These are phyloP conservation scores for maize (Zea mays) DNA, from an alignment of 176 grass and related monocot genomes.

Conservation along the genomic window DNA sequence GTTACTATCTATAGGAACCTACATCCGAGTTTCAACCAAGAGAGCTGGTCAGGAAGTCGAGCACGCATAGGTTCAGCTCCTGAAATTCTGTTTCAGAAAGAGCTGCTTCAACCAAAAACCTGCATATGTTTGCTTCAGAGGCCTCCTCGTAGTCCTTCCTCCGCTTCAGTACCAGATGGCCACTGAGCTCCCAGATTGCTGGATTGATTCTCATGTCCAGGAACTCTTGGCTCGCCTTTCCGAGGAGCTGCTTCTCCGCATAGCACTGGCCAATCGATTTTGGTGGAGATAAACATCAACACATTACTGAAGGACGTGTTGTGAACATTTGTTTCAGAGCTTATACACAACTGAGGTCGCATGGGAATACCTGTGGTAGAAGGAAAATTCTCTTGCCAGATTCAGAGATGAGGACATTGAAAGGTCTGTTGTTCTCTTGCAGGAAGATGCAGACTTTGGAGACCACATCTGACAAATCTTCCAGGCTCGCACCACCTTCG, in stretches of 20 bases:
- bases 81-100: conserved; percentile 62
- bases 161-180: conserved; percentile 81
- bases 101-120: conserved; percentile 64
- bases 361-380: conserved; percentile 63
- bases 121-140: conserved; percentile 48
- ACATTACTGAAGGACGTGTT: background rate
- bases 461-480: conserved; percentile 62
- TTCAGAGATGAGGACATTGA: conserved; percentile 88
- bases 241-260: conserved; percentile 61
- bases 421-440: conserved; percentile 74
- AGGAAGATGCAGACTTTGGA: conserved; percentile 60
- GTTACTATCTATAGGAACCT: conserved; percentile 1
- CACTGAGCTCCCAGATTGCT: conserved; percentile 82
- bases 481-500: conserved; percentile 44
- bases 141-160: conserved; percentile 71
- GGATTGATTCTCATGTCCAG: conserved; percentile 80
- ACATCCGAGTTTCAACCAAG: background rate
- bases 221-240: conserved; percentile 64
- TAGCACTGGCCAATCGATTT: conserved; percentile 51
- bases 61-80: conserved; percentile 50
- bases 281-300: conserved; percentile 18
- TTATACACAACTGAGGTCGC: background rate
- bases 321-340: conserved; percentile 6
- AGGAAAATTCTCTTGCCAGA: conserved; percentile 69
- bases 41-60: conserved; percentile 37